These are phyloP conservation scores for Centaurea solstitialis DNA, from an alignment of 129 eudicot genomes.

Conservation along the genomic window DNA sequence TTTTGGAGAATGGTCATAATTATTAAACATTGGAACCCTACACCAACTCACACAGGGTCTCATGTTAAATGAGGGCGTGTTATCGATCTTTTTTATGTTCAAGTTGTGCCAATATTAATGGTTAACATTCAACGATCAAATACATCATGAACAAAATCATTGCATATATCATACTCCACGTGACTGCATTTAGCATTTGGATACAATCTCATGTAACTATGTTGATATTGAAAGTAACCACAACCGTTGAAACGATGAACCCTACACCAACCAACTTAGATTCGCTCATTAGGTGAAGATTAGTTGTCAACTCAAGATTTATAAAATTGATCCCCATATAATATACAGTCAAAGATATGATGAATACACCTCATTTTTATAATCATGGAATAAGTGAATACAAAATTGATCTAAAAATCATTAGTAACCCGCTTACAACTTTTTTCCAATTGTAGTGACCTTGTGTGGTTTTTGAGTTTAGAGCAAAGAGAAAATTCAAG, in stretches of 20 bases:
- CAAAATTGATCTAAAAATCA: neutral
- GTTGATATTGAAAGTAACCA: neutral
- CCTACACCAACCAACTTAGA: conserved; percentile 20
- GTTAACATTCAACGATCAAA: neutral
- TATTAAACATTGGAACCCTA: conserved; percentile 6
- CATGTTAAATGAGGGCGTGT: neutral
- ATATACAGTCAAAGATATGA: neutral
- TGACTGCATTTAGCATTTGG: neutral
- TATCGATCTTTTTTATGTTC: neutral
- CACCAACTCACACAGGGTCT: conserved; percentile 15
- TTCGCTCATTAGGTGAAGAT: neutral
- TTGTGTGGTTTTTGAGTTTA: too few relatives aligned
- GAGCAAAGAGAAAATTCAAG: too few relatives aligned
- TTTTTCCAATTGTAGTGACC: too few relatives aligned
- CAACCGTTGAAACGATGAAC: neutral
- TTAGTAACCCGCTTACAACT: too few relatives aligned
- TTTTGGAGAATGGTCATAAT: neutral
- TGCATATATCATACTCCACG: neutral
- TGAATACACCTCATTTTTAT: neutral
- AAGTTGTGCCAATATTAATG: neutral
- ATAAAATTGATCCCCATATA: conserved; percentile 6
- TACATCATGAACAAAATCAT: neutral
- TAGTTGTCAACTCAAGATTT: neutral
- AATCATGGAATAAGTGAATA: neutral
- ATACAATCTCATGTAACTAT: neutral